Evolutionary conservation across 1,284 basidiomycete genomes (phyloP).

Genomic region (Fomitopsis pinicola): DNA sequence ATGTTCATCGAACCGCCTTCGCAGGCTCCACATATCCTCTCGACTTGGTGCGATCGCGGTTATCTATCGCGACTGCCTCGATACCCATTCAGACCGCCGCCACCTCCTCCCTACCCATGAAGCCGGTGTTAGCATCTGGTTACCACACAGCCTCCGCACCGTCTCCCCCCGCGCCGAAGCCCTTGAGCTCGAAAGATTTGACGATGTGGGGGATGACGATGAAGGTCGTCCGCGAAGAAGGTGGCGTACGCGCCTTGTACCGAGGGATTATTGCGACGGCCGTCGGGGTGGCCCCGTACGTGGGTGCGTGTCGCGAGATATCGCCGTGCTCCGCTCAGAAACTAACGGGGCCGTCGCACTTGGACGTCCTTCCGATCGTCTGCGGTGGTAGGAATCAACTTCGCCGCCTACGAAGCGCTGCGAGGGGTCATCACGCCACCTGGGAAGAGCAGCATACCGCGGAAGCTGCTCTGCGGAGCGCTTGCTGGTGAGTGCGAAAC

Average conservation of each 20-base stretch:
- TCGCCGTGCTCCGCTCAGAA: background rate
- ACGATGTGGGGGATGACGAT: conserved; percentile 87
- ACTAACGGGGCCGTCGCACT: background rate
- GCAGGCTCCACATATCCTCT: conserved; percentile 88
- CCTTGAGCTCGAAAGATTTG: conserved; percentile 51
- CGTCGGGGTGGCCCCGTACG: conserved; percentile 91
- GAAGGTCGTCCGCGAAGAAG: conserved; percentile 89
- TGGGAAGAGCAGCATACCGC: conserved; percentile 55
- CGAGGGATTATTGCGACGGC: conserved; percentile 87
- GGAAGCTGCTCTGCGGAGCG: conserved; percentile 75
- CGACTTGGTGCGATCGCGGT: conserved; percentile 87
- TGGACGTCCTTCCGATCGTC: conserved; percentile 52
- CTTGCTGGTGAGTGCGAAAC: conserved; percentile 52
- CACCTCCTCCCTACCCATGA: conserved; percentile 18
- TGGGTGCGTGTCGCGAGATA: conserved; percentile 30
- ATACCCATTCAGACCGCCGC: conserved; percentile 36
- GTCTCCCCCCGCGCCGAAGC: conserved; percentile 22
- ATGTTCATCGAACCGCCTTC: background rate
- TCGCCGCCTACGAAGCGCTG: conserved; percentile 75
- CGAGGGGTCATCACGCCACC: conserved; percentile 73
- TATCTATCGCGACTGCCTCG: conserved; percentile 88
- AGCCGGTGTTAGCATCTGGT: conserved; percentile 40
- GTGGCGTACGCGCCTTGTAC: conserved; percentile 84
- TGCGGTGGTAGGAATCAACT: conserved; percentile 67
- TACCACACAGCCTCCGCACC: conserved; percentile 47